Percentiles rank a stretch among this genome's conserved stretches.
Evolutionary conservation across 441 rosid genomes (phyloP).

Genomic region (Pelargonium myrrhifolium): DNA sequence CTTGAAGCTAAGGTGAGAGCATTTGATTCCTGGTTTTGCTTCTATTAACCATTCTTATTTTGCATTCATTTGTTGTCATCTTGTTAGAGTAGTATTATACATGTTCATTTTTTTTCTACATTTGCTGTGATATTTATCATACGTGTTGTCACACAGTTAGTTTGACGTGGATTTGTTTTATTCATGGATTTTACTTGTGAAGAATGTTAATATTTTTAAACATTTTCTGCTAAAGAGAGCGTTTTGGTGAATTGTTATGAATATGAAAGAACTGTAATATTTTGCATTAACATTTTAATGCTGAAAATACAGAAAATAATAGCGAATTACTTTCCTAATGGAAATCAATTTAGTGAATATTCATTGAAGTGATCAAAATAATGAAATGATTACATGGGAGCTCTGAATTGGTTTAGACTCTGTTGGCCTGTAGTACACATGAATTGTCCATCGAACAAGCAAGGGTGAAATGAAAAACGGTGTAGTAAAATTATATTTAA

Average conservation of each 20-base stretch:
- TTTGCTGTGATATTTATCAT: background rate
- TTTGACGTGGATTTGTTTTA: background rate
- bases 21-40: background rate
- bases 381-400: background rate
- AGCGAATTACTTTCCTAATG: background rate
- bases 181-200: background rate
- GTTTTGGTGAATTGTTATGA: background rate
- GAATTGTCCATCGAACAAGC: background rate
- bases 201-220: background rate
- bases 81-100: background rate
- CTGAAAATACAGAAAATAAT: background rate
- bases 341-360: background rate
- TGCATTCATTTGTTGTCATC: background rate
- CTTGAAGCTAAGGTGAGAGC: slow-evolving; percentile 52
- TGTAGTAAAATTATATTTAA: background rate
- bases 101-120: background rate
- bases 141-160: background rate
- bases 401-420: background rate
- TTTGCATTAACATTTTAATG: background rate
- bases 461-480: background rate
- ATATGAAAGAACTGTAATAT: background rate
- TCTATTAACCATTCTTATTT: background rate
- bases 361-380: background rate
- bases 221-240: background rate
- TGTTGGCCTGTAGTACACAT: background rate